Percentiles rank a stretch among this genome's conserved stretches.
phyloP scores from a whole-genome alignment of 768 basidiomycete species.

The Rhodotorula kratochvilovae region DNA sequence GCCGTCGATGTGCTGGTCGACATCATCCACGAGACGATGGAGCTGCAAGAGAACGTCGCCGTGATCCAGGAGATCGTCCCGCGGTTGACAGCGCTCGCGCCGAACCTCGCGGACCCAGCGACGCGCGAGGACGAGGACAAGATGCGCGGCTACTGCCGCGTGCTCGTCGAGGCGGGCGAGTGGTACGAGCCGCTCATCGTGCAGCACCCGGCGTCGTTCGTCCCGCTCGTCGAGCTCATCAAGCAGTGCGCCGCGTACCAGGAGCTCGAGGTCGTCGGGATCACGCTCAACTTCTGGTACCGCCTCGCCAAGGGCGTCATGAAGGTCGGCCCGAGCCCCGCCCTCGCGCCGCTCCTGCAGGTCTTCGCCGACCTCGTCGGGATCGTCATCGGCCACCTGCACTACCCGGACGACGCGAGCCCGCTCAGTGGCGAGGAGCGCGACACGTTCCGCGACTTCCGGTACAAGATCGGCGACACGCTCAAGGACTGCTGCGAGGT shows the following conservation, averaged over 20 bases:
- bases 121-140: slow-evolving; percentile 75
- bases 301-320: slow-evolving; percentile 83
- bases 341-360: slow-evolving; percentile 63
- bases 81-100: slow-evolving; percentile 68
- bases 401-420: slow-evolving; percentile 73
- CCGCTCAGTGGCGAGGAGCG: slow-evolving; percentile 71
- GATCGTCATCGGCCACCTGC: slow-evolving; percentile 82
- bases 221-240: slow-evolving; percentile 91
- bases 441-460: slow-evolving; percentile 88
- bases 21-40: slow-evolving; percentile 95
- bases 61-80: slow-evolving; percentile 85
- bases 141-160: slow-evolving; percentile 79
- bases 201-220: slow-evolving; percentile 85
- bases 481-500: slow-evolving; percentile 97
- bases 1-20: slow-evolving; percentile 90
- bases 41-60: slow-evolving; percentile 86
- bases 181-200: slow-evolving; percentile 84
- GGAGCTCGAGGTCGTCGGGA: slow-evolving; percentile 91
- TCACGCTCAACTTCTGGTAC: slow-evolving; percentile 99
- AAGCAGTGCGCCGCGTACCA: slow-evolving; percentile 84
- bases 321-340: slow-evolving; percentile 50
- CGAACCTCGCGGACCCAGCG: slow-evolving; percentile 55
- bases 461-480: slow-evolving; percentile 98
- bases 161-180: slow-evolving; percentile 97
- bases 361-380: slow-evolving; percentile 78